phyloP scores from a whole-genome alignment of 2,329 filamentous ascomycete genomes.

The Cercospora sp. region DNA sequence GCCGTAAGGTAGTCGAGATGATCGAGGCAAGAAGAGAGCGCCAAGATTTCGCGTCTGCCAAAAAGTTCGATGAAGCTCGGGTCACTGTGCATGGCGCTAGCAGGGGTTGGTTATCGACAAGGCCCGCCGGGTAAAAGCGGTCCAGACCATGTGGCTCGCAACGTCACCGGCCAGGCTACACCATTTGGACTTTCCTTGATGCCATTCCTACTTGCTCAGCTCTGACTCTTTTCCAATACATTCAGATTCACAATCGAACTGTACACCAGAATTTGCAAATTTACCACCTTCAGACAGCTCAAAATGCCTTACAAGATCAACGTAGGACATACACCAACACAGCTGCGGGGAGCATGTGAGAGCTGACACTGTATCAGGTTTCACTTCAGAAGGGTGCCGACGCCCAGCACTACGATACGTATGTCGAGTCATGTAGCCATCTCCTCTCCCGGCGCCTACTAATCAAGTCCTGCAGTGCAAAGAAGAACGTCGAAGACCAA shows the following conservation, averaged over 20 bases:
- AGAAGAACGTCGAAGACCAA: conserved; percentile 70
- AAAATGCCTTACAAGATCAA: conserved; percentile 35
- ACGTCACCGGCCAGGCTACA: conserved; percentile 13
- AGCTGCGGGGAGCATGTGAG: background rate
- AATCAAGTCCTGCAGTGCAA: conserved; percentile 57
- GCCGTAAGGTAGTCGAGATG: background rate
- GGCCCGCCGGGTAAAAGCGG: conserved; percentile 8
- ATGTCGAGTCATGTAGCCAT: conserved; percentile 34
- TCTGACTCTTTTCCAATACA: background rate
- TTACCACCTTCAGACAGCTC: conserved; percentile 11
- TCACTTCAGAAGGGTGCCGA: conserved; percentile 71
- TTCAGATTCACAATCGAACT: background rate
- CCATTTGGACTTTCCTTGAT: background rate
- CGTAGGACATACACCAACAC: conserved; percentile 21
- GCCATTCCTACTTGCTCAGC: background rate
- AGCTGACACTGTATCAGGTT: conserved; percentile 58
- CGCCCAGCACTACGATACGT: conserved; percentile 67
- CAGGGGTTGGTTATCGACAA: conserved; percentile 2
- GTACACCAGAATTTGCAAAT: conserved; percentile 12
- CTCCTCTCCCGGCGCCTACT: no score
- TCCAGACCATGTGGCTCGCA: conserved; percentile 8
- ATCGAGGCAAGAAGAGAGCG: conserved; percentile 3
- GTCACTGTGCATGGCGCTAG: conserved; percentile 3
- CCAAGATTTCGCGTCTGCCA: conserved; percentile 20
- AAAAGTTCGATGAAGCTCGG: conserved; percentile 12